These are phyloP conservation scores for Monosporascus ibericus DNA, from an alignment of 2,329 filamentous ascomycete genomes.

Conservation along the genomic window DNA sequence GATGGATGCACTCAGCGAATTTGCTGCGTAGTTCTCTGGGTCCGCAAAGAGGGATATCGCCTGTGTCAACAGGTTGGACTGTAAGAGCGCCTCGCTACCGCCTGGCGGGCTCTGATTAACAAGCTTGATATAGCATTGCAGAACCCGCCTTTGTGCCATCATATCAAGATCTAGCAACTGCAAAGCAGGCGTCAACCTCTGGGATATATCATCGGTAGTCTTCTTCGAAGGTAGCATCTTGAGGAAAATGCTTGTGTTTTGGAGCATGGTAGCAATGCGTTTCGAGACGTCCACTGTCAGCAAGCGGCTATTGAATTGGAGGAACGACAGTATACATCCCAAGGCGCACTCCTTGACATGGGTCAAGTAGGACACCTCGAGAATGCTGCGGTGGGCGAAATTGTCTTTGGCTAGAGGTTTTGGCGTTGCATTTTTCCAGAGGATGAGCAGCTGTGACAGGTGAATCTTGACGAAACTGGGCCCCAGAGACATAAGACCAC, in stretches of 20 bases:
- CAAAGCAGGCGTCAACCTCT: constrained; percentile 75
- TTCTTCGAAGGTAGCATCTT: constrained; percentile 78
- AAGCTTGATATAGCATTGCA: constrained; percentile 91
- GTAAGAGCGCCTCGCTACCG: constrained; percentile 77
- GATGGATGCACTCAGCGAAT: constrained; percentile 82
- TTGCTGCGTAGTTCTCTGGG: constrained; percentile 79
- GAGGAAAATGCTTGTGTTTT: constrained; percentile 89
- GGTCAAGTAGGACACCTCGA: constrained; percentile 88
- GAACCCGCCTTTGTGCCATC: constrained; percentile 86
- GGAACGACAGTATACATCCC: constrained; percentile 83
- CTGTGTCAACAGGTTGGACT: constrained; percentile 85
- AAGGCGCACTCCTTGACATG: constrained; percentile 94
- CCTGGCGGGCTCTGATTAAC: constrained; percentile 82
- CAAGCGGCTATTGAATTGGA: constrained; percentile 87
- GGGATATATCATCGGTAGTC: constrained; percentile 77
- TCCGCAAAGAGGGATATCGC: constrained; percentile 91
- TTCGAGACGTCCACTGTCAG: constrained; percentile 92
- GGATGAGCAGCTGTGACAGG: constrained; percentile 80
- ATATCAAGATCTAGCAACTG: constrained; percentile 86
- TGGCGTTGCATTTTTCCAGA: constrained; percentile 96
- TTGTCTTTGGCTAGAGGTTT: constrained; percentile 93
- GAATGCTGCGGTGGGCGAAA: constrained; percentile 70
- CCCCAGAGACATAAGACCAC: constrained; percentile 90
- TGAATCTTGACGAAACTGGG: constrained; percentile 99
- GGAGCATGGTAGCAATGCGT: constrained; percentile 86